A percentile compares a stretch with the other conserved stretches of the same genome.
Evolutionary conservation across 2,329 filamentous ascomycete genomes (phyloP).

Genomic region (Fusarium mexicanum): DNA sequence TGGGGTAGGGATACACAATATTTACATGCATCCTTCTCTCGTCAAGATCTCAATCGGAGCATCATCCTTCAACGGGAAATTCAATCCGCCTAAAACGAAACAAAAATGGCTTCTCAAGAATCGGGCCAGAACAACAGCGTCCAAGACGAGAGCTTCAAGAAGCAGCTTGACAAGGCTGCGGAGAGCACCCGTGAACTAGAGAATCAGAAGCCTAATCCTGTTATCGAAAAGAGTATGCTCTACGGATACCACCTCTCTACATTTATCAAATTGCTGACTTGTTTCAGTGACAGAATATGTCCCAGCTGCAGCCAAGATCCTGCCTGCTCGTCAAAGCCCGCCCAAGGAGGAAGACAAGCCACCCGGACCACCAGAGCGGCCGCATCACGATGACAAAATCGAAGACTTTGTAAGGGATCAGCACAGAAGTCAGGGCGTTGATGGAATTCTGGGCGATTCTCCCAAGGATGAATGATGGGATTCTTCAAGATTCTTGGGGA

Average conservation of each 20-base stretch:
- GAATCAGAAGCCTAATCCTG: constrained; percentile 45
- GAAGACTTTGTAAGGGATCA: constrained; percentile 64
- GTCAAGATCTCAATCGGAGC: neutral
- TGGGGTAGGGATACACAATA: constrained; percentile 5
- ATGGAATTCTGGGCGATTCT: constrained; percentile 37
- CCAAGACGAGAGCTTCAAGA: constrained; percentile 51
- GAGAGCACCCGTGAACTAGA: constrained; percentile 45
- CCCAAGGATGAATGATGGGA: constrained; percentile 24
- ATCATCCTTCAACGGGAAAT: constrained; percentile 15
- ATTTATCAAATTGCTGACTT: constrained; percentile 8
- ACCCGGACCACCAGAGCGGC: constrained; percentile 54
- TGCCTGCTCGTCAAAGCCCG: constrained; percentile 49
- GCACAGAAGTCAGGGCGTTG: constrained; percentile 56
- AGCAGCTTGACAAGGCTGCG: constrained; percentile 56
- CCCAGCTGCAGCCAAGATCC: constrained; percentile 53
- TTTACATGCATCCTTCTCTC: neutral
- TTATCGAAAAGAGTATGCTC: constrained; percentile 56
- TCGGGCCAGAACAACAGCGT: constrained; percentile 6
- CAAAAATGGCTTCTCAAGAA: constrained; percentile 29
- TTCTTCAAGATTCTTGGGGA: no score
- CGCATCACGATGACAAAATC: constrained; percentile 59
- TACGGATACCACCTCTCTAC: neutral
- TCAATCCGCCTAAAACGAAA: neutral
- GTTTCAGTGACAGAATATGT: constrained; percentile 55
- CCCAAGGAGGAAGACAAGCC: constrained; percentile 31